A percentile compares a stretch with the other conserved stretches of the same genome.
Conservation (phyloP, 2,329 filamentous ascomycete species). For the Rachicladosporium sp. region DNA sequence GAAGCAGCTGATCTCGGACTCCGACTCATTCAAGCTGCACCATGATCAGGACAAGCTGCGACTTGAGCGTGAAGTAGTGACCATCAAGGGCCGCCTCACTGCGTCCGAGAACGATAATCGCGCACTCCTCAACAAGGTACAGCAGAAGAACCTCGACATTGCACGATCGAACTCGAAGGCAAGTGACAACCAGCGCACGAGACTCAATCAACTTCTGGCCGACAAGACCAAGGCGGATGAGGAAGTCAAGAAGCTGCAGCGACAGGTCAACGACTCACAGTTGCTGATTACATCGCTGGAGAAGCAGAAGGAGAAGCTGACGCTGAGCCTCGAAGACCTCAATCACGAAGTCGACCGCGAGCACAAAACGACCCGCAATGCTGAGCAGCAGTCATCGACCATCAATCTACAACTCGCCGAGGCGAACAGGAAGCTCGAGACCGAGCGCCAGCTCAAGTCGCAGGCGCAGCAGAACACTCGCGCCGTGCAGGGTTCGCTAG, state of each 20-base stretch:
- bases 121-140: slow-evolving; percentile 87
- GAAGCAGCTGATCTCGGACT: slow-evolving; percentile 76
- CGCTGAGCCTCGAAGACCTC: slow-evolving; percentile 77
- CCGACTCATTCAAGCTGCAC: slow-evolving; percentile 75
- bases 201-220: slow-evolving; percentile 62
- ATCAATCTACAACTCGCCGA: slow-evolving; percentile 76
- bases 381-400: slow-evolving; percentile 75
- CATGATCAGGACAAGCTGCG: slow-evolving; percentile 92
- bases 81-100: slow-evolving; percentile 74
- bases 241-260: slow-evolving; percentile 64
- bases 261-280: slow-evolving; percentile 77
- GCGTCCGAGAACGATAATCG: slow-evolving; percentile 96
- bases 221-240: slow-evolving; percentile 79
- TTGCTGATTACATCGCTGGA: slow-evolving; percentile 71
- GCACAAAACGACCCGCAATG: slow-evolving; percentile 77
- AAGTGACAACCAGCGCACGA: slow-evolving; percentile 67
- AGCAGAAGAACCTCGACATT: slow-evolving; percentile 94
- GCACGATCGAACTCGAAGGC: slow-evolving; percentile 78
- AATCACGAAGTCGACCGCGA: slow-evolving; percentile 86
- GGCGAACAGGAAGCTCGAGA: slow-evolving; percentile 77
- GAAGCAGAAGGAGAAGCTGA: slow-evolving; percentile 88
- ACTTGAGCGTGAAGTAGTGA: slow-evolving; percentile 79
- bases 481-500: slow-evolving; percentile 65
- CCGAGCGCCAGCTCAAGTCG: slow-evolving; percentile 70
- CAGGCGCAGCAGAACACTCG: slow-evolving; percentile 80